Evolutionary conservation across 148 eudicot species (phyloP).

Genomic region (Suaeda aralocaspica): DNA sequence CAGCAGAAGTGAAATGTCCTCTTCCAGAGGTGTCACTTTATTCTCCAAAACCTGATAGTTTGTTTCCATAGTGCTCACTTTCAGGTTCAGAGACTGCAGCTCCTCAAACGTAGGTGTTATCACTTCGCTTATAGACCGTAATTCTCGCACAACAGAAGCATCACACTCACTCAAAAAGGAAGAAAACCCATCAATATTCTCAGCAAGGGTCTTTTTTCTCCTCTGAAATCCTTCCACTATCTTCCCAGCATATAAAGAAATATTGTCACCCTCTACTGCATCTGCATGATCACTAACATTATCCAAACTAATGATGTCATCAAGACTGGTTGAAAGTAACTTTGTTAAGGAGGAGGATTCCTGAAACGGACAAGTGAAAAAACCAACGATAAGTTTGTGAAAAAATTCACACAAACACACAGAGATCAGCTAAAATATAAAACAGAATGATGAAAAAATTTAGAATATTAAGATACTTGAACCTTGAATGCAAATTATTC

Average conservation of each 20-base stretch:
- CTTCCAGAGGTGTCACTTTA: slow-evolving; percentile 41
- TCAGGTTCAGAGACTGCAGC: slow-evolving; percentile 35
- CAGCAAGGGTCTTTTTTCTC: slow-evolving; percentile 39
- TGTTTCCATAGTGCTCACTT: slow-evolving; percentile 44
- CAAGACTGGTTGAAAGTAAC: slow-evolving; percentile 34
- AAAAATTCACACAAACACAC: background rate
- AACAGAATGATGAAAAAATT: background rate
- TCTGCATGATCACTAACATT: slow-evolving; percentile 30
- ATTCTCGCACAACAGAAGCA: slow-evolving; percentile 50
- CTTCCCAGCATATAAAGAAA: slow-evolving; percentile 42
- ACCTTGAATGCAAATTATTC: background rate
- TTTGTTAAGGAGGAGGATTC: slow-evolving; percentile 37
- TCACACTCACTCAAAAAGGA: slow-evolving; percentile 53
- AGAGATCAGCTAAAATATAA: background rate
- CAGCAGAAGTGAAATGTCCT: slow-evolving; percentile 40
- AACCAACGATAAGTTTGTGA: background rate
- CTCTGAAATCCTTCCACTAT: slow-evolving; percentile 43
- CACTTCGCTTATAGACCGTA: slow-evolving; percentile 43
- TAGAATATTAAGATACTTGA: background rate
- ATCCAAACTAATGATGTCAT: slow-evolving; percentile 33
- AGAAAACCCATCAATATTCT: slow-evolving; percentile 44
- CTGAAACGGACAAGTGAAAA: slow-evolving; percentile 40
- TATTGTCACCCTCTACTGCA: slow-evolving; percentile 40
- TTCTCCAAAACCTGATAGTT: slow-evolving; percentile 40
- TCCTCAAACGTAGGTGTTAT: slow-evolving; percentile 31